Evolutionary conservation across 768 basidiomycete genomes (phyloP).

Genomic region (Clathrus columnatus): DNA sequence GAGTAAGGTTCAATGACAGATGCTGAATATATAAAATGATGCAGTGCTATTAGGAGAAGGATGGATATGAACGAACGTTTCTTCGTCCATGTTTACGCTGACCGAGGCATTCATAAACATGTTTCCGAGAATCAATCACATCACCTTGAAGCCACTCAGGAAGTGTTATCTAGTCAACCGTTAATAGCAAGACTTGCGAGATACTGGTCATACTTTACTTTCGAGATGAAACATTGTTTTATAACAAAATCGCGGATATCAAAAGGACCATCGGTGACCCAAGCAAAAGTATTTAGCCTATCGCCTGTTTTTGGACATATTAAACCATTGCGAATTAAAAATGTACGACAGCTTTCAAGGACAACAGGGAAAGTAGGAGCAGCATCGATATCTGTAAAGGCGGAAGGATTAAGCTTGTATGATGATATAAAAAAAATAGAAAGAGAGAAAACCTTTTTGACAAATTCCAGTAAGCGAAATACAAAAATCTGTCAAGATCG

Average conservation of each 20-base stretch:
- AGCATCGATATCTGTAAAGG: constrained; percentile 72
- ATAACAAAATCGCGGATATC: constrained; percentile 80
- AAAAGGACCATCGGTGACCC: constrained; percentile 80
- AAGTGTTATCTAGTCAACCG: constrained; percentile 43
- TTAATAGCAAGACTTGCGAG: background rate
- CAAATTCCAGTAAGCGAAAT: constrained; percentile 83
- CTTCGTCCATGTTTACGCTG: constrained; percentile 13
- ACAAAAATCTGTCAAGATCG: constrained; percentile 76
- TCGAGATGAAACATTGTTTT: constrained; percentile 85
- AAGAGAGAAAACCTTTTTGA: constrained; percentile 31
- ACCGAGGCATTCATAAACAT: constrained; percentile 41
- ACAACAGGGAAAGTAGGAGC: constrained; percentile 73
- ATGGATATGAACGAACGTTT: background rate
- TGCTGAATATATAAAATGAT: background rate
- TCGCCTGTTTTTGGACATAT: constrained; percentile 51
- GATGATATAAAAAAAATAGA: constrained; percentile 7
- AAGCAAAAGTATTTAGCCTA: constrained; percentile 57
- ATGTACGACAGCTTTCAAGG: constrained; percentile 50
- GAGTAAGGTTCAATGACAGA: constrained; percentile 52
- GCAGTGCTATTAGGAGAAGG: background rate
- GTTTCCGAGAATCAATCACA: constrained; percentile 62
- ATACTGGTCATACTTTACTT: constrained; percentile 28
- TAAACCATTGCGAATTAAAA: constrained; percentile 64
- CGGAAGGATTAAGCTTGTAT: too few species aligned
- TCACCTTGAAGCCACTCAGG: constrained; percentile 69